phyloP scores from a whole-genome alignment of 2,329 filamentous ascomycete species.

The Tricladium varicosporioides region DNA sequence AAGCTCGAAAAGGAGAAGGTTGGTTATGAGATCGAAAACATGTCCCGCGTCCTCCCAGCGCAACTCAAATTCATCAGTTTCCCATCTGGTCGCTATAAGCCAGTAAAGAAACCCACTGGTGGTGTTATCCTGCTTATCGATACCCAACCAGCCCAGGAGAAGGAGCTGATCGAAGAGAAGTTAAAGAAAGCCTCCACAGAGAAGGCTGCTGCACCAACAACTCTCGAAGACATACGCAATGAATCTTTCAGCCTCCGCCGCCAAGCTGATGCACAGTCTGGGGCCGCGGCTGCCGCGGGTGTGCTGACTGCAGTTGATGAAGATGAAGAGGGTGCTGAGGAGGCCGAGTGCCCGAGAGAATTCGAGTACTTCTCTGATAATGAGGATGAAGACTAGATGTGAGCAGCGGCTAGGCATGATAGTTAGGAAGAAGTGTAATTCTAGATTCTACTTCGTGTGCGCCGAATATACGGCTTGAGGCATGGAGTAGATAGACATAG shows the following conservation, averaged over 20 bases:
- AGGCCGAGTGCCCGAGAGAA: slow-evolving; percentile 66
- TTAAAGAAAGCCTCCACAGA: slow-evolving; percentile 75
- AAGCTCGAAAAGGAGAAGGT: slow-evolving; percentile 95
- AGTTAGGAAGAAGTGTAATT: slow-evolving; percentile 19
- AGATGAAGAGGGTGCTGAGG: slow-evolving; percentile 70
- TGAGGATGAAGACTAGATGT: slow-evolving; percentile 28
- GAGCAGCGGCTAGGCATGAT: background rate
- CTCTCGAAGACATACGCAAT: slow-evolving; percentile 29
- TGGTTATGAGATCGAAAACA: slow-evolving; percentile 94
- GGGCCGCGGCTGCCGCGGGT: slow-evolving; percentile 71
- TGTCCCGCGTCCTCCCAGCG: slow-evolving; percentile 87
- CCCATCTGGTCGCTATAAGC: slow-evolving; percentile 84
- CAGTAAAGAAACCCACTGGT: slow-evolving; percentile 91
- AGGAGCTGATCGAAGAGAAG: slow-evolving; percentile 85
- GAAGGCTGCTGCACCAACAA: slow-evolving; percentile 48
- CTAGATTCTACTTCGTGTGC: slow-evolving; percentile 19
- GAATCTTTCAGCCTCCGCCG: slow-evolving; percentile 40
- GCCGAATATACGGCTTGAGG: slow-evolving; percentile 11
- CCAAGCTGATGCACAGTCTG: slow-evolving; percentile 39
- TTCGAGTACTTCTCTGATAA: slow-evolving; percentile 71
- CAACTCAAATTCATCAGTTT: slow-evolving; percentile 97
- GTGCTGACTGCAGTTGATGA: slow-evolving; percentile 88
- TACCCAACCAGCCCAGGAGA: slow-evolving; percentile 73
- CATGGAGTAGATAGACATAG: background rate
- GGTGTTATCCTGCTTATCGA: slow-evolving; percentile 91